These are phyloP conservation scores for Phanerochaete carnosa DNA, from an alignment of 768 basidiomycete species.

Conservation along the genomic window DNA sequence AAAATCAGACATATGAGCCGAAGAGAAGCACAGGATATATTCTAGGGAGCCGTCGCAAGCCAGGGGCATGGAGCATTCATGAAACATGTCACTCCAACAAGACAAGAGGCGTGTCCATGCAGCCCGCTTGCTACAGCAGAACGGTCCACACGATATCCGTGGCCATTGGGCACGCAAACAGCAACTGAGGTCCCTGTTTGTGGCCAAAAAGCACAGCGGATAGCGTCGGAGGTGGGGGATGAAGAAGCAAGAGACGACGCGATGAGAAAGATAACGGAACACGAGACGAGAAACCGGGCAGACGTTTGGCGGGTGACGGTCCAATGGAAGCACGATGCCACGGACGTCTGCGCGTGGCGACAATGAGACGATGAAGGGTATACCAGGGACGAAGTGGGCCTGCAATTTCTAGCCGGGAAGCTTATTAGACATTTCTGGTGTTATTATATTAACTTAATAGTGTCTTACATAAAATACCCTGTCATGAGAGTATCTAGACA, in stretches of 20 bases:
- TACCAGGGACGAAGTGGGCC: background rate
- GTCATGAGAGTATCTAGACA: background rate
- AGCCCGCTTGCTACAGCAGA: background rate
- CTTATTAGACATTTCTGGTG: background rate
- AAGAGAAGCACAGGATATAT: background rate
- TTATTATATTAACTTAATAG: background rate
- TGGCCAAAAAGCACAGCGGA: constrained; percentile 21
- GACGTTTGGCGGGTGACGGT: background rate
- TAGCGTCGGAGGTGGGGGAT: constrained; percentile 4
- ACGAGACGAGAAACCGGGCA: background rate
- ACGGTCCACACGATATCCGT: constrained; percentile 3
- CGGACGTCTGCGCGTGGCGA: too few species aligned
- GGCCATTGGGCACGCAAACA: constrained; percentile 2
- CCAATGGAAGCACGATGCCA: background rate
- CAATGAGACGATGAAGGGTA: background rate
- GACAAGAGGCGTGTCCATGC: background rate
- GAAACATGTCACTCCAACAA: background rate
- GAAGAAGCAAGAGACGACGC: background rate
- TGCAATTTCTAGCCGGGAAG: background rate
- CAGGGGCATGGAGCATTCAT: background rate
- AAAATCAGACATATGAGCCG: background rate
- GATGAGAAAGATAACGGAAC: constrained; percentile 1
- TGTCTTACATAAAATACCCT: background rate
- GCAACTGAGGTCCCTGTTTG: constrained; percentile 12
- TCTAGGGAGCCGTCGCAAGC: background rate